Base-by-base conservation (phyloP, 495 filamentous ascomycete species). In the Xylaria castorea region DNA sequence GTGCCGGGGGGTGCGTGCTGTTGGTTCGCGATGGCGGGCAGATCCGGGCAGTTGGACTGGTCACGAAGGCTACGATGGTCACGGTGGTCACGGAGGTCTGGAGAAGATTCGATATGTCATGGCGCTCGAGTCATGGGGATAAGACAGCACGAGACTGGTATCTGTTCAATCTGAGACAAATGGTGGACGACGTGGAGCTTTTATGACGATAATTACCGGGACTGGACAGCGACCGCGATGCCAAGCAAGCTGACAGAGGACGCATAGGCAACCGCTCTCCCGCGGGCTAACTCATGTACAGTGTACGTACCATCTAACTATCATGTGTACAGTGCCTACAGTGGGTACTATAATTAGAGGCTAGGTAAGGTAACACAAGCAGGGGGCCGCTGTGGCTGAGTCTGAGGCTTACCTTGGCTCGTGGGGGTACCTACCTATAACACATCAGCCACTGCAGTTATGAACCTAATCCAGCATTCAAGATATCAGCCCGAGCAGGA, bases 61-160 rank as follows among this genome's bases (percentile, higher is more conserved):
- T 46, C 44, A 5, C 16, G 44, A n/a, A n/a, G n/a, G 16, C 3
- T 16, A 6, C 11, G 11, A 1, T 46, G 18, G 20, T 48, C 6
- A 51, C 48, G n/a, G 1, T 38, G 22, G 11, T 38, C 30, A 50
- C 55, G 57, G 46, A 30, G 40, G 44, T 53, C 68, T 34, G 12
- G 68, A 36, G 32, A 12, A n/a, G 20, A 71, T 34, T 55, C 30
- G 25, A 32, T 46, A 27, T 65, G 38, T 64, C 69, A 71, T 71
- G 46, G 61, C 69, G 44, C 20, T 51, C 58, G 46, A 48, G 60
- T 51, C 34, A 71, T 71, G 40, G 18, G 40, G 58, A 61, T 61
- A 48, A 18, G 16, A 51, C 14, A 22, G 12, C 22, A 50, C 30
- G 27, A 14, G 40, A 61, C 66, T 34, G 48, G 53, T 8, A 32